phyloP scores from a whole-genome alignment of 208 protist species.

The Trichomonas tenax region DNA sequence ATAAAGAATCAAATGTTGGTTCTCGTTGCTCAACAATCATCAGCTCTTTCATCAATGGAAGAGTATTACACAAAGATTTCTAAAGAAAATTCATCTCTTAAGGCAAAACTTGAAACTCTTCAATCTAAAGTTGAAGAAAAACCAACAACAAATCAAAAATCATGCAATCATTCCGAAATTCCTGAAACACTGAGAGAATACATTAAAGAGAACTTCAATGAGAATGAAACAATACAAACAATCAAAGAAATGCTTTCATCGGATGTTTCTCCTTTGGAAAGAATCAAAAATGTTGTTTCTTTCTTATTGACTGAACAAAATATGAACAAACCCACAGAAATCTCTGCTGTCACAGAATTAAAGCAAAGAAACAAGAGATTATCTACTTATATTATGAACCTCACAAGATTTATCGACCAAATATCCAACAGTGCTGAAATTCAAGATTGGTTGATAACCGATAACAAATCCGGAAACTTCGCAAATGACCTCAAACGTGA shows the following conservation, averaged over 20 bases:
- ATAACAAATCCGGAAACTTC: background rate
- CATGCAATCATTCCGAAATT: background rate
- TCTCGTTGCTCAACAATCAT: background rate
- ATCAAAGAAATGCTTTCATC: background rate
- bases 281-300: background rate
- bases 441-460: background rate
- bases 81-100: background rate
- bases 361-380: background rate
- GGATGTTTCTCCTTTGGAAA: background rate
- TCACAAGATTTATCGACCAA: background rate
- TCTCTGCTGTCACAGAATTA: too few species aligned
- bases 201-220: background rate
- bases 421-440: constrained; percentile 1
- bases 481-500: background rate
- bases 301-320: background rate
- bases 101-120: background rate
- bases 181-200: background rate
- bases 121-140: background rate
- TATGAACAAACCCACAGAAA: background rate
- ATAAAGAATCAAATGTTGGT: background rate
- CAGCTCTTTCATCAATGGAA: background rate
- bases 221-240: background rate
- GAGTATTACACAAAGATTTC: background rate
- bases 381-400: background rate
- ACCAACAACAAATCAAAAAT: background rate